Conservation (phyloP, 2,329 filamentous ascomycete genomes). For the Cercospora nicotianae region DNA sequence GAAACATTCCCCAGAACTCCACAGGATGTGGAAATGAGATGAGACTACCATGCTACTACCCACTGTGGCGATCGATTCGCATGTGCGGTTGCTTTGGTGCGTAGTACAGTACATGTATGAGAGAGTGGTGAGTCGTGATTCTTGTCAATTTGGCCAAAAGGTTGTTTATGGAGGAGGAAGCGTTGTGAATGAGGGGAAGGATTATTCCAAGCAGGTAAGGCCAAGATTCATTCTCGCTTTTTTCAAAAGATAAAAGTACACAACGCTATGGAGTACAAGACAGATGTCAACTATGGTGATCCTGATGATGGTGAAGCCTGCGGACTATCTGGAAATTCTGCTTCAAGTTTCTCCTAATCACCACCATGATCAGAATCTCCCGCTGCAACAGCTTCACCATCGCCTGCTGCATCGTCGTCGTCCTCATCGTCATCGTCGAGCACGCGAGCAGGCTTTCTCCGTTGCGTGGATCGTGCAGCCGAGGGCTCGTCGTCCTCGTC, state of each 20-base stretch:
- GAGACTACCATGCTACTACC: not conserved
- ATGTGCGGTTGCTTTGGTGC: not conserved
- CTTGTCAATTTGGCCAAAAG: not conserved
- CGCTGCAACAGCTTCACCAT: constrained; percentile 20
- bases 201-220: not conserved
- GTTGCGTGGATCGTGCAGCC: constrained; percentile 21
- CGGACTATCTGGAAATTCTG: not conserved
- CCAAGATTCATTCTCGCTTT: not conserved
- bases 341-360: constrained; percentile 12
- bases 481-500: constrained; percentile 33
- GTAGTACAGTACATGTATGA: not conserved
- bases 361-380: constrained; percentile 26
- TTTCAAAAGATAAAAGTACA: not conserved
- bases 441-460: constrained; percentile 37
- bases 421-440: constrained; percentile 41
- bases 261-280: constrained; percentile 1
- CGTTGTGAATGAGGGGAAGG: not conserved
- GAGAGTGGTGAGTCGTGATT: not conserved
- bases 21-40: not conserved
- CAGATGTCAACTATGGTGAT: not conserved
- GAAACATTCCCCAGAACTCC: not conserved
- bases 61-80: not conserved
- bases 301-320: not conserved
- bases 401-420: constrained; percentile 31
- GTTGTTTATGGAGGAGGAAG: not conserved